Evolutionary conservation across 371 early-diverging fungal genomes (phyloP).

Genomic region (Syncephalis fuscata): DNA sequence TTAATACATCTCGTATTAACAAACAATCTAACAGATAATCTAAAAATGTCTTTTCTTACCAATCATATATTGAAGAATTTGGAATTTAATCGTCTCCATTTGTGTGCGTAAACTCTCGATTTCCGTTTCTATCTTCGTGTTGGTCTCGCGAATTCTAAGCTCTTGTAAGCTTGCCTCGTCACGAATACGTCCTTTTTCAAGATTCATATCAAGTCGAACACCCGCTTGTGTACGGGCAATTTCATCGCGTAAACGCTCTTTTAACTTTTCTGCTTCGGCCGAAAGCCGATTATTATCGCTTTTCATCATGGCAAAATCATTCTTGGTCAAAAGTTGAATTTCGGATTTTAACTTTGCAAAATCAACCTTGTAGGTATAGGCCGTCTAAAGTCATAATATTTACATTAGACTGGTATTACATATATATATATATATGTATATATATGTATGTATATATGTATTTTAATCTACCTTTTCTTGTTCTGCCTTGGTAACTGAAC

Average conservation of each 20-base stretch:
- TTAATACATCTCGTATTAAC: neutral
- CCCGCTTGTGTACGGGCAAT: constrained; percentile 70
- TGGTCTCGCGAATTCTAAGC: constrained; percentile 72
- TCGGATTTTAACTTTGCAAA: constrained; percentile 80
- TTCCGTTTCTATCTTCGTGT: constrained; percentile 77
- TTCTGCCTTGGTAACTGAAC: constrained; percentile 8
- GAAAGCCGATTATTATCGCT: constrained; percentile 65
- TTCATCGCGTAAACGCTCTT: constrained; percentile 65
- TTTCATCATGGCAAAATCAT: constrained; percentile 72
- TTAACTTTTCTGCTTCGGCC: constrained; percentile 62
- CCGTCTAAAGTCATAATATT: constrained; percentile 20
- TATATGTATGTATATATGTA: neutral
- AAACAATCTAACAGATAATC: neutral
- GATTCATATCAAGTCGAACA: constrained; percentile 69
- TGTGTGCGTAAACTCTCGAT: constrained; percentile 68
- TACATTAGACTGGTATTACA: no score
- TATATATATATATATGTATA: no score
- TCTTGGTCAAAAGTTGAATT: constrained; percentile 75
- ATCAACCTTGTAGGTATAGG: constrained; percentile 82
- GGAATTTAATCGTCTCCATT: constrained; percentile 81
- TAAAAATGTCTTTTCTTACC: constrained; percentile 10
- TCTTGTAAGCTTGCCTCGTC: constrained; percentile 74
- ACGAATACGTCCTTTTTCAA: constrained; percentile 79
- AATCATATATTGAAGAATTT: constrained; percentile 67
- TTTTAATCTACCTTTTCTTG: constrained; percentile 9